These are phyloP conservation scores for Senna siamea DNA, from an alignment of 306 rosid genomes.

Conservation along the genomic window DNA sequence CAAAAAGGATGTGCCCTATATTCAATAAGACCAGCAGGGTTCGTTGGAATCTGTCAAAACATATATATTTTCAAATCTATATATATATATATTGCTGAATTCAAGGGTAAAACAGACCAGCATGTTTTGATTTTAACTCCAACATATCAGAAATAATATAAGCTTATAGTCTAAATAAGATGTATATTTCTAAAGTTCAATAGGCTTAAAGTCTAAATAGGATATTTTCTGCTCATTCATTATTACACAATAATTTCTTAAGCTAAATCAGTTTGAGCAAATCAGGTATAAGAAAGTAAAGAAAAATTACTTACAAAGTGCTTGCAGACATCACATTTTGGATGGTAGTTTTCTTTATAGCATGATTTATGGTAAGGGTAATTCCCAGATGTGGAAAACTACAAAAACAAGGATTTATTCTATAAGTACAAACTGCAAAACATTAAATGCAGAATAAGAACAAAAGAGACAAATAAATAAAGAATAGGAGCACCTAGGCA, in stretches of 20 bases:
- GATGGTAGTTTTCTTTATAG: constrained; percentile 94
- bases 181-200: not conserved
- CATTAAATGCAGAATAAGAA: not conserved
- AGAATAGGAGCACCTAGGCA: not conserved
- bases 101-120: constrained; percentile 27
- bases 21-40: constrained; percentile 99
- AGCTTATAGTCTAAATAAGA: not conserved
- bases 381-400: constrained; percentile 74
- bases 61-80: constrained; percentile 59
- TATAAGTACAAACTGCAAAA: constrained; percentile 11
- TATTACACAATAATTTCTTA: constrained; percentile 19
- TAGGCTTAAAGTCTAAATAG: not conserved
- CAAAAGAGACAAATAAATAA: not conserved
- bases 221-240: constrained; percentile 16
- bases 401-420: constrained; percentile 21
- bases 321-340: constrained; percentile 99
- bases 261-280: constrained; percentile 24
- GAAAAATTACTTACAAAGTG: constrained; percentile 74
- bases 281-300: constrained; percentile 14
- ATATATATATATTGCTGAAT: constrained; percentile 43
- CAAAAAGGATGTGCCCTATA: constrained; percentile 99
- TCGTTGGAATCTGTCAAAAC: constrained; percentile 99
- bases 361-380: constrained; percentile 88
- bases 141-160: not conserved
- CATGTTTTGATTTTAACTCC: not conserved